These are phyloP conservation scores for Gardenia jasminoides DNA, from an alignment of 257 asterid species.

Conservation along the genomic window DNA sequence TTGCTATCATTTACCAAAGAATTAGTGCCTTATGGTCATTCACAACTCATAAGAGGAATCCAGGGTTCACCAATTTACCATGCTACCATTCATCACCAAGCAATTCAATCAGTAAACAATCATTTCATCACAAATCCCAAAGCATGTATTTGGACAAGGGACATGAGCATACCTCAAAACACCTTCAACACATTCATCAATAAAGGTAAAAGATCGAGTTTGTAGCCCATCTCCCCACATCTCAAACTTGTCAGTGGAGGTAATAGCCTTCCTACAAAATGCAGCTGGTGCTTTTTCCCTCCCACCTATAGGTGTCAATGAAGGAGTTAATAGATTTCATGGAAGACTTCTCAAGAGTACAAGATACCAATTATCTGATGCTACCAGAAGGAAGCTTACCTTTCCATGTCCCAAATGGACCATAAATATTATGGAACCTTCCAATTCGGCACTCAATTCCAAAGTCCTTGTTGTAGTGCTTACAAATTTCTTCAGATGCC, in stretches of 20 bases:
- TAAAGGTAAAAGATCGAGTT: constrained; percentile 85
- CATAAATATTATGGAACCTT: constrained; percentile 80
- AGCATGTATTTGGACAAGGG: not conserved
- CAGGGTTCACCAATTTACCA: not conserved
- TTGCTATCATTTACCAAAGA: not conserved
- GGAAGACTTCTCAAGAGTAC: not conserved
- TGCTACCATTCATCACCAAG: not conserved
- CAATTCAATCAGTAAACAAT: not conserved
- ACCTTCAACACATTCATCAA: constrained; percentile 91
- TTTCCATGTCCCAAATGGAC: constrained; percentile 90
- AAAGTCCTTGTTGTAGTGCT: constrained; percentile 86
- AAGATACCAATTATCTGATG: not conserved
- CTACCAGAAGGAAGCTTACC: constrained; percentile 33
- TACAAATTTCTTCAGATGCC: constrained; percentile 78
- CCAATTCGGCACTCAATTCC: constrained; percentile 86
- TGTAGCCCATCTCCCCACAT: constrained; percentile 95
- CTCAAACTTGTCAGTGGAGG: constrained; percentile 72
- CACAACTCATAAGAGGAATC: not conserved
- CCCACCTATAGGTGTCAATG: constrained; percentile 46
- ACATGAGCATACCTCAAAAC: constrained; percentile 55
- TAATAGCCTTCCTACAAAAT: constrained; percentile 70
- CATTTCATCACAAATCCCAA: not conserved
- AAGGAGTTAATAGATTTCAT: not conserved
- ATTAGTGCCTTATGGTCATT: not conserved
- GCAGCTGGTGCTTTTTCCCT: constrained; percentile 96